Evolutionary conservation across 2,329 filamentous ascomycete species (phyloP).

Genomic region (Fusarium chlamydosporum): DNA sequence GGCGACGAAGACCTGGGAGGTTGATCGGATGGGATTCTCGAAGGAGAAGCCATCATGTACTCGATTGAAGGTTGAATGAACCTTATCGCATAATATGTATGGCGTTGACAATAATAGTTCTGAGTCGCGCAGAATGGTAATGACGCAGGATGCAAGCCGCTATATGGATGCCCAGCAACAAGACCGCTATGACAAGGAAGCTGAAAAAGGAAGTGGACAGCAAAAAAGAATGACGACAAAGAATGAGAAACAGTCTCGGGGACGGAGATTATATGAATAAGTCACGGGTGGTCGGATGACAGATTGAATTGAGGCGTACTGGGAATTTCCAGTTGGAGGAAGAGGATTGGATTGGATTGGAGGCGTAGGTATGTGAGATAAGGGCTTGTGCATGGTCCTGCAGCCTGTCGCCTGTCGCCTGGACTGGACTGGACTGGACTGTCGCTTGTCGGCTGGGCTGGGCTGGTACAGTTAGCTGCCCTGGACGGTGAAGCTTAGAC

Average conservation of each 20-base stretch:
- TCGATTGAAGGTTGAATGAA: slow-evolving; percentile 27
- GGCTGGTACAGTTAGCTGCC: slow-evolving; percentile 20
- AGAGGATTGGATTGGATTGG: slow-evolving; percentile 14
- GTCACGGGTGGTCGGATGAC: slow-evolving; percentile 39
- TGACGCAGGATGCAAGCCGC: slow-evolving; percentile 27
- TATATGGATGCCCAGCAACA: slow-evolving; percentile 22
- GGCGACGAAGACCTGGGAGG: slow-evolving; percentile 64
- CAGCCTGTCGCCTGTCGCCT: slow-evolving; percentile 1
- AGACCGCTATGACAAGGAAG: slow-evolving; percentile 18
- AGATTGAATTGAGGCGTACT: slow-evolving; percentile 41
- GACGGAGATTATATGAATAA: slow-evolving; percentile 24
- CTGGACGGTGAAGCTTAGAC: slow-evolving; percentile 38
- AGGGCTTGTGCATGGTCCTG: slow-evolving; percentile 32
- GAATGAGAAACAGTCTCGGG: slow-evolving; percentile 32
- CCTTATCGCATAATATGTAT: slow-evolving; percentile 50
- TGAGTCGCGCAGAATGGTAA: slow-evolving; percentile 27
- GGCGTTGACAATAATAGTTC: slow-evolving; percentile 23
- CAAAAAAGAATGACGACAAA: slow-evolving; percentile 41
- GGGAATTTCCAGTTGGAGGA: slow-evolving; percentile 31
- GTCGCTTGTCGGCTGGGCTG: slow-evolving; percentile 16
- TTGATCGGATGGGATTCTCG: slow-evolving; percentile 56
- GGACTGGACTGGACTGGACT: not conserved
- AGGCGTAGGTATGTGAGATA: slow-evolving; percentile 37
- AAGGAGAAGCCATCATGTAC: slow-evolving; percentile 57
- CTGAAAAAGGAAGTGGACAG: slow-evolving; percentile 15